These are phyloP conservation scores for Penicillium dipodomyicola DNA, from an alignment of 495 filamentous ascomycete species.

Conservation along the genomic window DNA sequence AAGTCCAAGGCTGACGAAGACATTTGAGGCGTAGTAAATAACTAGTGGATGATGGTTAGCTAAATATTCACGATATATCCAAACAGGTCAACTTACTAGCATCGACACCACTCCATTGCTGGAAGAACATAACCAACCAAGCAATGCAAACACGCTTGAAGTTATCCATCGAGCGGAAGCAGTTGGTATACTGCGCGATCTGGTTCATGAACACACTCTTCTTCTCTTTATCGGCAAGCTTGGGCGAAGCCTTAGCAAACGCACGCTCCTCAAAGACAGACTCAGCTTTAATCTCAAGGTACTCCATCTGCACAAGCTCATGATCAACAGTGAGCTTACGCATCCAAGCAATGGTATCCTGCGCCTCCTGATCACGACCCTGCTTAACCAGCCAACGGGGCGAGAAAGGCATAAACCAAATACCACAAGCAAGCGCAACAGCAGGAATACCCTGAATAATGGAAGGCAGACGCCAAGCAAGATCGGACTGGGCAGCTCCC, in stretches of 20 bases:
- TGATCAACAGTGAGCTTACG: constrained; percentile 39
- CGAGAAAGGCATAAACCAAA: constrained; percentile 47
- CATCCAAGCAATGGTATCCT: constrained; percentile 46
- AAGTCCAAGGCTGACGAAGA: constrained; percentile 72
- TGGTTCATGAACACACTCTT: constrained; percentile 35
- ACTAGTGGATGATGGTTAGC: constrained; percentile 10
- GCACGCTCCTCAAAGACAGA: constrained; percentile 41
- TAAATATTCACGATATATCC: neutral
- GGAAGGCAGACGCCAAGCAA: constrained; percentile 51
- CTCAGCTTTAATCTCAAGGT: constrained; percentile 44
- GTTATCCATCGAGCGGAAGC: constrained; percentile 39
- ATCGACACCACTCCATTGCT: constrained; percentile 46
- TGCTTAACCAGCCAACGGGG: constrained; percentile 49
- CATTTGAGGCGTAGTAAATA: constrained; percentile 40
- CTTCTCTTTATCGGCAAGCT: constrained; percentile 31
- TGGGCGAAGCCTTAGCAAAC: constrained; percentile 38
- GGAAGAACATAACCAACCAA: constrained; percentile 44
- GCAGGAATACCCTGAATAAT: constrained; percentile 50
- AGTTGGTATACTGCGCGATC: constrained; percentile 39
- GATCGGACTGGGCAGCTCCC: constrained; percentile 36
- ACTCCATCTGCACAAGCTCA: constrained; percentile 45
- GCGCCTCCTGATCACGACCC: constrained; percentile 50
- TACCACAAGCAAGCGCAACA: constrained; percentile 41
- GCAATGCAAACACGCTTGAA: constrained; percentile 39
- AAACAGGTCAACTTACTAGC: constrained; percentile 25